These are phyloP conservation scores for Podila minutissima DNA, from an alignment of 192 early-diverging fungal genomes.

Conservation along the genomic window DNA sequence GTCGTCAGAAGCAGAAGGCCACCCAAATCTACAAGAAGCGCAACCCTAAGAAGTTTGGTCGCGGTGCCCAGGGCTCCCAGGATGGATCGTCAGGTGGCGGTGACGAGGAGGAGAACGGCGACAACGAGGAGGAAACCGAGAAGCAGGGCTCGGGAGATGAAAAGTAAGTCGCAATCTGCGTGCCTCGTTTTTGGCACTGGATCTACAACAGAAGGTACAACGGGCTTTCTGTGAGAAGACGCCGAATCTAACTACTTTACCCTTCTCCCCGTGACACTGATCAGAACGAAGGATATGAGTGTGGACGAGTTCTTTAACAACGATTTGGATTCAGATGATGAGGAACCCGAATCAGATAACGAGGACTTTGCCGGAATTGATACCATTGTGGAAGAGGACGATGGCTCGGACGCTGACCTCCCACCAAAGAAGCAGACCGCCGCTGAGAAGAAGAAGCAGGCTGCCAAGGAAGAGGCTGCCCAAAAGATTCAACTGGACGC, in stretches of 20 bases:
- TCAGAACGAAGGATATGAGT: constrained; percentile 52
- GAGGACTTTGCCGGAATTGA: constrained; percentile 63
- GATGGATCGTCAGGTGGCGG: background rate
- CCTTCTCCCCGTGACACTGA: background rate
- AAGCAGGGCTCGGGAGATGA: constrained; percentile 26
- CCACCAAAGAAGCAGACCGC: constrained; percentile 37
- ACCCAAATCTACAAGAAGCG: constrained; percentile 67
- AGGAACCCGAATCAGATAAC: constrained; percentile 62
- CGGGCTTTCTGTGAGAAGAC: background rate
- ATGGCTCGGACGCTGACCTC: constrained; percentile 47
- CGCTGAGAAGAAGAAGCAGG: constrained; percentile 37
- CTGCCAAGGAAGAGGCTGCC: constrained; percentile 55
- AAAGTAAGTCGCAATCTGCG: constrained; percentile 27
- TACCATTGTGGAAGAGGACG: constrained; percentile 64
- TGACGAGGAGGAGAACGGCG: constrained; percentile 2
- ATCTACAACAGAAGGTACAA: background rate
- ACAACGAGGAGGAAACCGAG: constrained; percentile 10
- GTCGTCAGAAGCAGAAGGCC: constrained; percentile 66
- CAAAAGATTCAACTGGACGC: constrained; percentile 88
- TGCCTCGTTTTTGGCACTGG: background rate
- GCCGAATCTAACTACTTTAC: too few species aligned
- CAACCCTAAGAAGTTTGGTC: constrained; percentile 64
- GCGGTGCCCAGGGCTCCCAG: constrained; percentile 19
- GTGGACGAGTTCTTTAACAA: constrained; percentile 65
- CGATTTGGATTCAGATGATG: constrained; percentile 58